Base-by-base conservation (phyloP, 352 stramenopile genomes). In the Phytophthora palmivora region DNA sequence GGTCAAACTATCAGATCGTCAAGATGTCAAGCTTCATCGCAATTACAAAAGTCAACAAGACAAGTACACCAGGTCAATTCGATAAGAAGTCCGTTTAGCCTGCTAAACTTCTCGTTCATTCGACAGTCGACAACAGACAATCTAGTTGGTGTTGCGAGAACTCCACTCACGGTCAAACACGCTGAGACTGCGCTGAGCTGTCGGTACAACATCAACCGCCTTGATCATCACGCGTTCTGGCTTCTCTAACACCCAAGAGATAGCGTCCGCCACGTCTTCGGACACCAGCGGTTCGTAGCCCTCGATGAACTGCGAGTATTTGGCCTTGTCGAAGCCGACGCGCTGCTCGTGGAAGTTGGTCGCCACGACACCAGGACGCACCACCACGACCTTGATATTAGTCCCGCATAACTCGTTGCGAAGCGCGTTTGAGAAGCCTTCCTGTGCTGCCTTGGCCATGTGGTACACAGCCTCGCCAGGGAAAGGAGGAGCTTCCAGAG, bases 331-430 rank as follows among this genome's bases (percentile, higher is more conserved):
- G n/a, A 63, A 74, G 4, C 66, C 66, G 21, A 74, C 54, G 16
- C 66, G 66, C 33, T 71, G 66, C 28, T 71, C 66, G 38, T 74
- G 66, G 66, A 71, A 74, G 37, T 74, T 71, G 1, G 66, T 74
- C 4, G 66, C 50, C 21, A 74, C 66, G 4, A 74, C 66, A 8
- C 66, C 60, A 0, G 66, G 66, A 51, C 66, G 66, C 37, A 74
- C 61, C 33, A 71, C 66, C 10, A 66, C 48, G 2, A 74, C 66
- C 43, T 67, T 70, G 56, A 74, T 71, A 38, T 74, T 74, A 0
- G 66, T 67, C 2, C 66, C 60, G 18, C 66, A 51, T 32, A 74
- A 28, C 21, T 74, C 55, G 39, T 67, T 71, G 18, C 61, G 66
- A 15, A 71, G 34, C 19, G 66, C 45, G 18, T 74, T 74, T 21